Evolutionary conservation across 1,139 yeast species (phyloP).

Genomic region (Candida pseudocylindracea): DNA sequence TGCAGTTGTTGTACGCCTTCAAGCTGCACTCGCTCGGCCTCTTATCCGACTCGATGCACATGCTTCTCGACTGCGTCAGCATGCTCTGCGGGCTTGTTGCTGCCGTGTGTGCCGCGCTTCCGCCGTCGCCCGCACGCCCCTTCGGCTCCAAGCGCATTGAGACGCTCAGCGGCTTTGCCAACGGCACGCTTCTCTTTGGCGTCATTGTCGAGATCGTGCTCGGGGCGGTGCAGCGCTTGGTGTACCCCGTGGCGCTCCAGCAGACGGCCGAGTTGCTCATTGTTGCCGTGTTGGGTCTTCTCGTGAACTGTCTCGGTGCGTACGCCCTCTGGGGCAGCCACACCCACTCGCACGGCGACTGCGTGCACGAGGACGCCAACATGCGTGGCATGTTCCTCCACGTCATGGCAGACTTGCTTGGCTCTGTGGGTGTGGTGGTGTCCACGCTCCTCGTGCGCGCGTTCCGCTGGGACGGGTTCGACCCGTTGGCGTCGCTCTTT

Average conservation of each 20-base stretch:
- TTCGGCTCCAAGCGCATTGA: conserved; percentile 76
- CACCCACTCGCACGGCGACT: conserved; percentile 9
- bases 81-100: conserved; percentile 79
- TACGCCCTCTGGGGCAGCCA: conserved; percentile 85
- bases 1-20: conserved; percentile 78
- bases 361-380: conserved; percentile 40
- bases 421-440: conserved; percentile 87
- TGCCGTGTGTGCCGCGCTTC: conserved; percentile 29
- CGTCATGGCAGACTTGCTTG: conserved; percentile 84
- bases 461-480: conserved; percentile 47
- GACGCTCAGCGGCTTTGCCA: conserved; percentile 85
- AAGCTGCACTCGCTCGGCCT: conserved; percentile 83
- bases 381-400: conserved; percentile 91
- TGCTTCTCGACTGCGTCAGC: conserved; percentile 90
- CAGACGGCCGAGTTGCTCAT: conserved; percentile 71
- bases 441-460: conserved; percentile 51
- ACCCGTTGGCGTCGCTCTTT: conserved; percentile 77
- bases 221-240: conserved; percentile 68
- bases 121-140: conserved; percentile 28
- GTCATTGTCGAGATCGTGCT: conserved; percentile 74
- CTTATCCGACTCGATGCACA: conserved; percentile 81
- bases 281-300: conserved; percentile 64
- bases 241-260: conserved; percentile 54
- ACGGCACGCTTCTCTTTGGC: conserved; percentile 72
- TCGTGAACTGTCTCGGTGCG: conserved; percentile 81